Conservation (phyloP, 805 yeast genomes). For the Cephaloascus albidus region DNA sequence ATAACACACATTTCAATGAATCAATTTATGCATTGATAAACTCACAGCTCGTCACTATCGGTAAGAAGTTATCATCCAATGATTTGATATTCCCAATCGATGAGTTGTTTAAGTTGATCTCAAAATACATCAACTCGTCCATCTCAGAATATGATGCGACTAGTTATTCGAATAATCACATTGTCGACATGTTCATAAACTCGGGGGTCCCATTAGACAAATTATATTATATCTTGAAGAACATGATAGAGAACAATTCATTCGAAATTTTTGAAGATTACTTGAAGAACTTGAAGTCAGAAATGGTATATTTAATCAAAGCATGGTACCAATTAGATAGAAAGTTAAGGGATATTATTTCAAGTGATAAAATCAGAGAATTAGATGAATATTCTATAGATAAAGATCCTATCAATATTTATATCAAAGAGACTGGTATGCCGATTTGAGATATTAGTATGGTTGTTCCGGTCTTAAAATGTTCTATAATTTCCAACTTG, state of each 20-base stretch:
- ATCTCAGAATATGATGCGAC: slow-evolving; percentile 22
- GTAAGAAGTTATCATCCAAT: slow-evolving; percentile 53
- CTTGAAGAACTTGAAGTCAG: slow-evolving; percentile 29
- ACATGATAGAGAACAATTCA: slow-evolving; percentile 50
- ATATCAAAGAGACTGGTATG: slow-evolving; percentile 28
- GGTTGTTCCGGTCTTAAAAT: too few relatives aligned
- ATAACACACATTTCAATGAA: slow-evolving; percentile 13
- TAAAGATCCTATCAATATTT: slow-evolving; percentile 48
- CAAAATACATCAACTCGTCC: slow-evolving; percentile 35
- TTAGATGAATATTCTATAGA: slow-evolving; percentile 38
- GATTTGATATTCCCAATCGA: slow-evolving; percentile 78
- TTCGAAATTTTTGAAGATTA: slow-evolving; percentile 44
- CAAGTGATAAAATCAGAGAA: slow-evolving; percentile 32
- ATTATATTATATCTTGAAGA: slow-evolving; percentile 54
- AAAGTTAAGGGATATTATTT: slow-evolving; percentile 47
- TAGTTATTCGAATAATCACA: slow-evolving; percentile 29
- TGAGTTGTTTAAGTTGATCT: slow-evolving; percentile 56
- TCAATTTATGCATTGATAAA: slow-evolving; percentile 23
- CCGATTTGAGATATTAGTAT: too few relatives aligned
- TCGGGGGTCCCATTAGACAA: slow-evolving; percentile 59
- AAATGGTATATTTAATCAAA: slow-evolving; percentile 56
- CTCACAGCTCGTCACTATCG: slow-evolving; percentile 24
- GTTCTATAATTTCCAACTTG: too few relatives aligned
- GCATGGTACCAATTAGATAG: slow-evolving; percentile 62
- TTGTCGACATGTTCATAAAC: slow-evolving; percentile 53